Evolutionary conservation across 1,284 basidiomycete genomes (phyloP).

Genomic region (Boletus sp.): DNA sequence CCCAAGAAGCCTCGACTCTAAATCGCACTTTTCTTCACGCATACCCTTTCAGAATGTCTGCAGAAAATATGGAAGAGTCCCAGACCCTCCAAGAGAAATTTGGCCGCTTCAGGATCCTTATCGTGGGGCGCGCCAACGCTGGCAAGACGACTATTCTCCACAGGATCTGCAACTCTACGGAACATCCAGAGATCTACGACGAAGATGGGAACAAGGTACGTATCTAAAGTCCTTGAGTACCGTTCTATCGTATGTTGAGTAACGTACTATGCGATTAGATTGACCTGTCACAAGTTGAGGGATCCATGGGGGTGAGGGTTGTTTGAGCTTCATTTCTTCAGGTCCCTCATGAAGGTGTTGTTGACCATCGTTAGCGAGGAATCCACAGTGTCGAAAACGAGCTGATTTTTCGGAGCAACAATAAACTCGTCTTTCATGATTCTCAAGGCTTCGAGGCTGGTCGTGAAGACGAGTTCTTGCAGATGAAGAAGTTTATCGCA

Average conservation of each 20-base stretch:
- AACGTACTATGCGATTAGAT: background rate
- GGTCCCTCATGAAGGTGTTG: background rate
- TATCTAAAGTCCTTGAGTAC: too few relatives aligned
- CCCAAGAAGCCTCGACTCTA: background rate
- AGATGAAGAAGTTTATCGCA: background rate
- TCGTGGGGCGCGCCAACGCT: constrained; percentile 6
- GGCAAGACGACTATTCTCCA: constrained; percentile 14
- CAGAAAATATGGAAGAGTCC: background rate
- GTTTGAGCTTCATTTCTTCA: too few relatives aligned
- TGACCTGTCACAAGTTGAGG: background rate
- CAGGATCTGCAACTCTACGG: constrained; percentile 5
- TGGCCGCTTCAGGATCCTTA: background rate
- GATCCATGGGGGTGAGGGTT: background rate
- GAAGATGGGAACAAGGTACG: background rate
- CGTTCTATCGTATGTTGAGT: background rate
- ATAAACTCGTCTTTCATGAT: constrained; percentile 1
- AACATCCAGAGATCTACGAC: constrained; percentile 8
- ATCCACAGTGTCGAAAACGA: background rate
- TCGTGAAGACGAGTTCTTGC: background rate
- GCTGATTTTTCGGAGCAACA: background rate
- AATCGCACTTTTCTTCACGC: background rate
- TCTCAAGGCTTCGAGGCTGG: constrained; percentile 1
- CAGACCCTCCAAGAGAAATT: background rate
- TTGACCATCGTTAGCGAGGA: background rate
- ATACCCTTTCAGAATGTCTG: background rate